These are phyloP conservation scores for Pleurotus pulmonarius DNA, from an alignment of 768 basidiomycete genomes.

Conservation along the genomic window DNA sequence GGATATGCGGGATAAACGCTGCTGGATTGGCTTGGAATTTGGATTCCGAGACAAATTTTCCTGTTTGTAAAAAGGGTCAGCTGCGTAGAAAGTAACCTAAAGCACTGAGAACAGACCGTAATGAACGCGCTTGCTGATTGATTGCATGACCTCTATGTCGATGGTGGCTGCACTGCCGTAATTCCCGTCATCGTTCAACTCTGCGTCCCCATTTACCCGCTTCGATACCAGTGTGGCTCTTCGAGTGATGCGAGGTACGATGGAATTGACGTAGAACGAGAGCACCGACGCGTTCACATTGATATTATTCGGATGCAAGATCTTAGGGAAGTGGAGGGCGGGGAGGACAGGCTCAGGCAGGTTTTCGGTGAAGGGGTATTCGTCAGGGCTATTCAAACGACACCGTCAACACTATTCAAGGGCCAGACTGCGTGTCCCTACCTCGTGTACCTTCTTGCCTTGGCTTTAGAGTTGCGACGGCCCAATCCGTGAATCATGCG, in stretches of 20 bases:
- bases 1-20: constrained; percentile 91
- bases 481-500: constrained; percentile 9
- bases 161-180: constrained; percentile 94
- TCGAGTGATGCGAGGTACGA: constrained; percentile 86
- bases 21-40: constrained; percentile 88
- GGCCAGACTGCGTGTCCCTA: constrained; percentile 21
- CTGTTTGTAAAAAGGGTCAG: constrained; percentile 34
- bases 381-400: constrained; percentile 72
- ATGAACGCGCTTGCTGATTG: constrained; percentile 97
- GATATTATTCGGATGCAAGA: constrained; percentile 75
- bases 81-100: not conserved
- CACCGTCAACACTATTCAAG: not conserved
- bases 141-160: constrained; percentile 95
- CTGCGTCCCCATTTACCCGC: constrained; percentile 63
- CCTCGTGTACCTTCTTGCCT: constrained; percentile 95
- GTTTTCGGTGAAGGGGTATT: constrained; percentile 86
- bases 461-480: constrained; percentile 49
- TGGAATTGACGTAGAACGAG: constrained; percentile 81
- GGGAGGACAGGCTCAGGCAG: constrained; percentile 83
- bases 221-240: constrained; percentile 64
- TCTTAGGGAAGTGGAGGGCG: constrained; percentile 66
- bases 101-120: constrained; percentile 61
- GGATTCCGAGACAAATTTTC: constrained; percentile 98
- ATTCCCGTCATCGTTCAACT: constrained; percentile 92
- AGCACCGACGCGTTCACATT: constrained; percentile 88